phyloP scores from a whole-genome alignment of 208 protist species.

The Trypanosoma mega region DNA sequence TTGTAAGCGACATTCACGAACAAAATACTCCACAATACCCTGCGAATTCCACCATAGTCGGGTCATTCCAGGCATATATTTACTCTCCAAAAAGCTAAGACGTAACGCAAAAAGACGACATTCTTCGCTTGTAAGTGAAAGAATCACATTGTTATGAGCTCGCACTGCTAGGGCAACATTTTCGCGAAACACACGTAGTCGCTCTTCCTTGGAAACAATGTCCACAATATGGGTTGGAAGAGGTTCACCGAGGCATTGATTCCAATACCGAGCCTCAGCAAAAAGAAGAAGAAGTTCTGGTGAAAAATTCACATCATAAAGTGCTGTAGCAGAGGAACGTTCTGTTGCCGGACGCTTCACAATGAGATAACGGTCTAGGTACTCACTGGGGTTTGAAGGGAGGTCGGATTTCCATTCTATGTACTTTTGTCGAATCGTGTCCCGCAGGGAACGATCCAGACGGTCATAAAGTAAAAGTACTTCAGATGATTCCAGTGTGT shows the following conservation, averaged over 20 bases:
- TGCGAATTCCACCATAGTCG: conserved; percentile 95
- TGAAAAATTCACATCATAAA: conserved; percentile 95
- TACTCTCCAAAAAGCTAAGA: conserved; percentile 90
- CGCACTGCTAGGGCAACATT: conserved; percentile 94
- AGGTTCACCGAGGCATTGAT: conserved; percentile 79
- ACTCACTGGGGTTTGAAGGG: conserved; percentile 63
- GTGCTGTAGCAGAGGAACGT: conserved; percentile 42
- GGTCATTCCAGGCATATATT: conserved; percentile 90
- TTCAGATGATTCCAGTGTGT: conserved; percentile 81
- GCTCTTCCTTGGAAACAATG: conserved; percentile 89
- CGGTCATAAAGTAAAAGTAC: conserved; percentile 68
- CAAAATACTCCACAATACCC: conserved; percentile 95
- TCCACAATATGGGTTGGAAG: conserved; percentile 86
- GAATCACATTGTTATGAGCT: conserved; percentile 95
- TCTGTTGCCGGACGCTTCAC: conserved; percentile 53
- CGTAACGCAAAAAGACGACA: conserved; percentile 93
- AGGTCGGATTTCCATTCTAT: conserved; percentile 74
- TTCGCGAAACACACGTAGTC: conserved; percentile 94
- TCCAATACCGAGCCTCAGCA: conserved; percentile 95
- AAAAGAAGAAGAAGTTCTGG: conserved; percentile 92
- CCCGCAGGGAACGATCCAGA: conserved; percentile 78
- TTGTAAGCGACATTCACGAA: conserved; percentile 90
- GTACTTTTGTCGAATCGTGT: conserved; percentile 79
- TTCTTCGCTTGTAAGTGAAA: conserved; percentile 88
- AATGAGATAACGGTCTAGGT: conserved; percentile 89